Base-by-base conservation (phyloP, 2,329 filamentous ascomycete genomes). In the Botrytis fragariae region DNA sequence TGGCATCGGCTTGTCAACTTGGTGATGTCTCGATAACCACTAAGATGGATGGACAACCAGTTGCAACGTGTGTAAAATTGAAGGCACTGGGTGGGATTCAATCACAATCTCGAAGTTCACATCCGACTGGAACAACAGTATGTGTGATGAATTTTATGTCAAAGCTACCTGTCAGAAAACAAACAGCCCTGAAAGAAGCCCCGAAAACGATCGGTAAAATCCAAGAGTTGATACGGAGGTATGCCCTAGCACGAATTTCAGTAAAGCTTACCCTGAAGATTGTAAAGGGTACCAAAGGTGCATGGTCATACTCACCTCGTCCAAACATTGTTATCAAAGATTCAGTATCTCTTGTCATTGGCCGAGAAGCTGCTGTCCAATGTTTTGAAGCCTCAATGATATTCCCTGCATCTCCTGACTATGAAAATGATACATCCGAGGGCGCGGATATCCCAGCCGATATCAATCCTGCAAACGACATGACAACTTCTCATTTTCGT, bases 111-210 rank as follows among this genome's bases (percentile, higher is more conserved):
- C 81, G 81, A 8, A 75, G 74, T 45, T 85, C 88, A 8, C 87
- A 89, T 67, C 87, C 90, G 0, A 83, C 90, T n/a, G 93, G 93
- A 37, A 94, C 92, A 0, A 91, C 89, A 1, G 87, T 94, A 45
- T 86, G 85, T 68, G 86, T 90, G 25, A 83, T 84, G 7, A 84
- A 87, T 37, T 84, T 94, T 48, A 90, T 93, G 78, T 83, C 85
- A 8, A 81, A 82, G 29, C 80, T 92, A 32, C 91, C 91, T 0
- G 91, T 94, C 12, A 87, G 92, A 48, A 87, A 86, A 75, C 87
- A 90, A 77, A 81, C 85, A 8, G 84, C 86, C 20, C 76, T 89
- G 45, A 91, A 90, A 78, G 85, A 89, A n/a, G 84, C 87, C 4
- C 77, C 84, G 4, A 92, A 88, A 79, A 86, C 83, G 0, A 79